Base-by-base conservation (phyloP, 169 alveolate genomes). In the Eimeria necatrix region DNA sequence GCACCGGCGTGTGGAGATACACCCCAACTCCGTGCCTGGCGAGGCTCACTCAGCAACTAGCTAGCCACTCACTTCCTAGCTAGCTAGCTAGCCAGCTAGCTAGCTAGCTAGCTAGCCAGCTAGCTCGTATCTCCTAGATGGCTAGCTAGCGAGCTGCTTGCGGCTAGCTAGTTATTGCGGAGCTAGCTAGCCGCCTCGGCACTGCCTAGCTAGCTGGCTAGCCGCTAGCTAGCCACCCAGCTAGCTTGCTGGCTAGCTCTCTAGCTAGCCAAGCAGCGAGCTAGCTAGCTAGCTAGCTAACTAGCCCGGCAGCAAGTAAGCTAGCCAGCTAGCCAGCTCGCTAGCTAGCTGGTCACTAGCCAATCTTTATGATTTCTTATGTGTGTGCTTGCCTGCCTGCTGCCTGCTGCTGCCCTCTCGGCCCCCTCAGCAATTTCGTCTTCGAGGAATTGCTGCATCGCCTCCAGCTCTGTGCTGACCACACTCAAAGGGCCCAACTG, bases 401-500 rank as follows among this genome's bases (percentile, higher is more conserved):
- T 61, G 18, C 32, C 41, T 61, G 74, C 74, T 61, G 74, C 74
- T 61, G 74, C 1, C 74, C n/a, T 26, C 74, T 61, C 22, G 18
- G 24, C n/a, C 24, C 41, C 24, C 74, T 61, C 74, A 9, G 74
- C 74, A n/a, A 61, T 20, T 16, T n/a, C 24, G 24, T 16, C 74
- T 16, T 61, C 74, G 0, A 61, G 10, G 22, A 61, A 61, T 20
- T 61, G 74, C 74, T 61, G 74, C 74, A 61, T n/a, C 74, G 74
- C 74, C 74, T 61, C 74, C 74, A 61, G 22, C 74, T 61, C 74
- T 61, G 74, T 61, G 74, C 32, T 61, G 32, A 61, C 74, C 22
- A n/a, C 74, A 61, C 74, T 61, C 74, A 61, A 18, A n/a, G 74
- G 74, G 41, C 74, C 74, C n/a, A 61, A 18, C 74, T 61, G 74